Conservation (phyloP, 441 rosid species). For the Populus tomentosa region DNA sequence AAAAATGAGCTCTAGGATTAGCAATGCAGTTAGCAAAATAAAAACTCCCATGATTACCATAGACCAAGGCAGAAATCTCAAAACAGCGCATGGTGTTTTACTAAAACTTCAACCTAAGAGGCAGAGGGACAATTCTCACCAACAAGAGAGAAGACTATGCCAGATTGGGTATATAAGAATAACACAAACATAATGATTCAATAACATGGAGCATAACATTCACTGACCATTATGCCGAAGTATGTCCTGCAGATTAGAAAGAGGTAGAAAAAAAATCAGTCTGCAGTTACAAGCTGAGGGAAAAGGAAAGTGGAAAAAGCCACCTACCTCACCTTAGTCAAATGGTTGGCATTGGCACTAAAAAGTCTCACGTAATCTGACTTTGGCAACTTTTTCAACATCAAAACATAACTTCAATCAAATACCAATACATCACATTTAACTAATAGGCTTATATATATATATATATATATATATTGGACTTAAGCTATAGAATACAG, state of each 20-base stretch:
- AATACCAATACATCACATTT: neutral
- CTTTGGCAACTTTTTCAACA: slow-evolving; percentile 37
- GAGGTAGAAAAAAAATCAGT: slow-evolving; percentile 26
- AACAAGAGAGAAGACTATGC: neutral
- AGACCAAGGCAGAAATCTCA: no score
- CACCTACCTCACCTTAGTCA: slow-evolving; percentile 27
- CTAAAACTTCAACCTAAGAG: neutral
- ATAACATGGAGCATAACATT: neutral
- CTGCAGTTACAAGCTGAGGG: neutral
- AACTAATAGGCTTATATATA: neutral
- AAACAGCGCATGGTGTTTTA: no score
- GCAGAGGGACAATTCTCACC: neutral
- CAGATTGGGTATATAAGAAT: neutral
- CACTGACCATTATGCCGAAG: slow-evolving; percentile 54
- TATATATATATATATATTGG: no score
- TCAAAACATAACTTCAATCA: slow-evolving; percentile 17
- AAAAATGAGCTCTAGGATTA: no score
- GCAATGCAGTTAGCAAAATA: neutral
- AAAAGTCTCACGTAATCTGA: slow-evolving; percentile 27
- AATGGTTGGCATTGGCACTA: slow-evolving; percentile 22
- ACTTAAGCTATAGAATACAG: neutral
- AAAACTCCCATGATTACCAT: neutral
- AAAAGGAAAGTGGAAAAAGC: slow-evolving; percentile 12
- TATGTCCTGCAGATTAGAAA: slow-evolving; percentile 43
- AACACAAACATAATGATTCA: neutral